Evolutionary conservation across 352 stramenopile species (phyloP).

Genomic region (Phytophthora vignae): DNA sequence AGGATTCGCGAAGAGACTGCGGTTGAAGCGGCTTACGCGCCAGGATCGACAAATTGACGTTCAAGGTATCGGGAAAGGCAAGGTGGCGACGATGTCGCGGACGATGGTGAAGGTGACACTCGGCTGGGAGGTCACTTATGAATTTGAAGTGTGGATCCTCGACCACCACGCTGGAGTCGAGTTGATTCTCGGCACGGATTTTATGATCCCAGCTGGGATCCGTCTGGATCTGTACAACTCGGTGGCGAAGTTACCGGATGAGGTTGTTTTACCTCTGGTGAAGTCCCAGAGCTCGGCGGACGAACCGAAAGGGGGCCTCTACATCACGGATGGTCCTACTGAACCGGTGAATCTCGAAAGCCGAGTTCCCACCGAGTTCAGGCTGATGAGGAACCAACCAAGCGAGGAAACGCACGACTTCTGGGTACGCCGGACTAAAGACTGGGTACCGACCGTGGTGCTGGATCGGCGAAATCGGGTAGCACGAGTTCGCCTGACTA

Average conservation of each 20-base stretch:
- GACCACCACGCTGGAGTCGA: slow-evolving; percentile 6
- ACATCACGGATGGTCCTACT: background rate
- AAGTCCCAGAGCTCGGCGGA: too few relatives aligned
- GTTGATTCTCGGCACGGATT: slow-evolving; percentile 8
- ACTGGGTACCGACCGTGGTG: slow-evolving; percentile 43
- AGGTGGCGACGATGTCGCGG: background rate
- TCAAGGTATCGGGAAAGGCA: background rate
- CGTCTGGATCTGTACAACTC: slow-evolving; percentile 11
- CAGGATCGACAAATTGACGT: background rate
- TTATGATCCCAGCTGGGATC: slow-evolving; percentile 12
- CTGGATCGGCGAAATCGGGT: slow-evolving; percentile 72
- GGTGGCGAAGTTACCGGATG: background rate
- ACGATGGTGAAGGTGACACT: background rate
- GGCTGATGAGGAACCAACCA: background rate
- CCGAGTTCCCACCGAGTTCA: slow-evolving; percentile 43
- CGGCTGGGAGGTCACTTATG: background rate
- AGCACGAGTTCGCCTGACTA: slow-evolving; percentile 59
- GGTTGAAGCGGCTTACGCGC: background rate
- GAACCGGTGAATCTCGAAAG: background rate
- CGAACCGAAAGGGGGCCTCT: background rate
- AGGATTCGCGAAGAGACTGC: background rate
- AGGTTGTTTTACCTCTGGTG: background rate
- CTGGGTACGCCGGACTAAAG: background rate
- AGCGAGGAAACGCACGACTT: background rate
- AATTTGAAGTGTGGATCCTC: slow-evolving; percentile 15